Evolutionary conservation across 2,329 filamentous ascomycete species (phyloP).

Genomic region (Dothistroma septosporum): DNA sequence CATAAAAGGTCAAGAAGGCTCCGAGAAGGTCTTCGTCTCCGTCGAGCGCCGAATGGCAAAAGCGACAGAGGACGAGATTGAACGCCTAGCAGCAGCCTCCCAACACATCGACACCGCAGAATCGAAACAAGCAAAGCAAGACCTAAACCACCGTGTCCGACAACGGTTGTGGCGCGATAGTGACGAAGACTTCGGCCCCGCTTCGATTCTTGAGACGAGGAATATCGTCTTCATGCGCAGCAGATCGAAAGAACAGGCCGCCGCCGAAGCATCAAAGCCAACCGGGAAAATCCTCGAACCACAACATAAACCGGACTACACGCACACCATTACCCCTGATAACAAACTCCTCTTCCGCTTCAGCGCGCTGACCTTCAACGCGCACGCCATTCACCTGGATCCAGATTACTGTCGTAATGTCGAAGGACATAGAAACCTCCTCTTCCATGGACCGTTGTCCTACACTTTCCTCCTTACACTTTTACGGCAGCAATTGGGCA

Average conservation of each 20-base stretch:
- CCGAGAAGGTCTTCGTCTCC: constrained; percentile 57
- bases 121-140: constrained; percentile 30
- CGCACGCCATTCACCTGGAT: constrained; percentile 86
- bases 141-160: constrained; percentile 37
- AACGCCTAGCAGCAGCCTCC: constrained; percentile 36
- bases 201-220: constrained; percentile 54
- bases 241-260: constrained; percentile 40
- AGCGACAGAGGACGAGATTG: constrained; percentile 28
- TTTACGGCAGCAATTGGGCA: constrained; percentile 53
- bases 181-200: constrained; percentile 42
- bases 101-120: constrained; percentile 18
- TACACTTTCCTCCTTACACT: constrained; percentile 71
- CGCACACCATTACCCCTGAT: constrained; percentile 61
- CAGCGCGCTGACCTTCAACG: constrained; percentile 87
- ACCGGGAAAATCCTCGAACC: constrained; percentile 42
- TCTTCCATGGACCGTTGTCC: constrained; percentile 84
- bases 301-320: constrained; percentile 51
- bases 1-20: constrained; percentile 48
- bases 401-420: constrained; percentile 61
- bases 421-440: constrained; percentile 69
- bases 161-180: constrained; percentile 42
- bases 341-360: constrained; percentile 78
- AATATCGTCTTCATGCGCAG: constrained; percentile 62
- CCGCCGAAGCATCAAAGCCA: constrained; percentile 29
- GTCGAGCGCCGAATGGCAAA: constrained; percentile 52